Percentiles rank a stretch among this genome's conserved stretches.
Evolutionary conservation across 768 basidiomycete genomes (phyloP).

Genomic region (Agrocybe chaxingu): DNA sequence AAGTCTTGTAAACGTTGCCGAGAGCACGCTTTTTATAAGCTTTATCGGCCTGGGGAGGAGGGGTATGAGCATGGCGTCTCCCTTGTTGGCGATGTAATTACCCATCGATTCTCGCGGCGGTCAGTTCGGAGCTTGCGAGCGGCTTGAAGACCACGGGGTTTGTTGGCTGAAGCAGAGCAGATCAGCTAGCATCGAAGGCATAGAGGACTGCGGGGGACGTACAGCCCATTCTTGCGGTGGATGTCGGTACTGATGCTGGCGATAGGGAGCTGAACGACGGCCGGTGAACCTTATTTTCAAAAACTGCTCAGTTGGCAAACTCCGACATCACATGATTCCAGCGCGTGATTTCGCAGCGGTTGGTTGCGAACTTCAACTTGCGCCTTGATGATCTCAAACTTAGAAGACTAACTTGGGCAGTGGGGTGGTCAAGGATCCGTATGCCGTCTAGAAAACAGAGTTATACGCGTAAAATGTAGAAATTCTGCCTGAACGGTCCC

Average conservation of each 20-base stretch:
- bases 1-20: slow-evolving; percentile 99
- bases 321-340: slow-evolving; percentile 19
- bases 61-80: slow-evolving; percentile 8
- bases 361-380: background rate
- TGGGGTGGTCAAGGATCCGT: background rate
- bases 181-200: slow-evolving; percentile 9
- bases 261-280: slow-evolving; percentile 27
- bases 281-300: slow-evolving; percentile 43
- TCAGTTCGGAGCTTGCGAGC: slow-evolving; percentile 96
- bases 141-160: slow-evolving; percentile 98
- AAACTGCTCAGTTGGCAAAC: slow-evolving; percentile 35
- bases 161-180: slow-evolving; percentile 65
- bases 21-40: slow-evolving; percentile 99
- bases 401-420: too few relatives aligned
- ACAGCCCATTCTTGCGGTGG: slow-evolving; percentile 82
- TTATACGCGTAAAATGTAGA: too few relatives aligned
- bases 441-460: background rate
- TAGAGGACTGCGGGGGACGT: slow-evolving; percentile 34
- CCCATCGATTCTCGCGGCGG: slow-evolving; percentile 97
- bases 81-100: slow-evolving; percentile 33
- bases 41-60: slow-evolving; percentile 79
- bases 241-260: slow-evolving; percentile 39
- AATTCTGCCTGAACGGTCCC: too few relatives aligned
- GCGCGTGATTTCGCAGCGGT: background rate
- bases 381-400: too few relatives aligned